Evolutionary conservation across 306 rosid genomes (phyloP), one percentile per base, ranked within the genome.

Genomic region (Sechiopsis laciniata): DNA sequence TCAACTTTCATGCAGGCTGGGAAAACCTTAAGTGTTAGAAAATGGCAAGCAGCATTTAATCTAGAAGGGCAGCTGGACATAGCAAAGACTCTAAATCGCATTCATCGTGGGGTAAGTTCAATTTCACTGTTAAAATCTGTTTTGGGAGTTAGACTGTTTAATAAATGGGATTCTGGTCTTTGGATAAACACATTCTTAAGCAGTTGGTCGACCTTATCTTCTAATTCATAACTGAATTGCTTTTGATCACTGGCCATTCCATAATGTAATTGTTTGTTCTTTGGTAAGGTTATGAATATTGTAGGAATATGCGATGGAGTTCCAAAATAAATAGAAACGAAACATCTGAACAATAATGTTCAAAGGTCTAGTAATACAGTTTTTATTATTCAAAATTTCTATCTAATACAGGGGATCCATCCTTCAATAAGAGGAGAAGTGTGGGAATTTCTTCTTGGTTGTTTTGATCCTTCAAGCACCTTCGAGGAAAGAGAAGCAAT

Each of bases 341-440:
- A 65, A n/a, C 40, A 26, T 40, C 29, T 65, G 71, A 52, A 65
- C 53, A 17, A 45, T n/a, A 40, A 65, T 40, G 53, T 40, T 66
- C 15, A 42, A 20, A 66, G 35, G 10, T 66, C 17, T 17, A 42
- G 32, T 21, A 10, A 46, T 46, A n/a, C 58, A 52, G 37, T 46
- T 65, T 68, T 76, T 61, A 7, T 46, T 75, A 74, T 50, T 9
- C 32, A 58, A n/a, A 57, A 10, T 61, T 59, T 62, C 73, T 55
- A 73, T 7, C 72, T 50, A 53, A 84, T 73, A 69, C 82, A 95
- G 99, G 99, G 99, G 66, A 78, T 95, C 78, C 99, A 95, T 85
- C 99, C 99, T 82, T 80, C 92, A 65, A 95, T 95, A 42, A 89
- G 89, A 84, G 97, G 97, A 82, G 99, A 95, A 86, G 99, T 95